Conservation (phyloP, 139 green algal genomes). For the Coccomyxa sp. region DNA sequence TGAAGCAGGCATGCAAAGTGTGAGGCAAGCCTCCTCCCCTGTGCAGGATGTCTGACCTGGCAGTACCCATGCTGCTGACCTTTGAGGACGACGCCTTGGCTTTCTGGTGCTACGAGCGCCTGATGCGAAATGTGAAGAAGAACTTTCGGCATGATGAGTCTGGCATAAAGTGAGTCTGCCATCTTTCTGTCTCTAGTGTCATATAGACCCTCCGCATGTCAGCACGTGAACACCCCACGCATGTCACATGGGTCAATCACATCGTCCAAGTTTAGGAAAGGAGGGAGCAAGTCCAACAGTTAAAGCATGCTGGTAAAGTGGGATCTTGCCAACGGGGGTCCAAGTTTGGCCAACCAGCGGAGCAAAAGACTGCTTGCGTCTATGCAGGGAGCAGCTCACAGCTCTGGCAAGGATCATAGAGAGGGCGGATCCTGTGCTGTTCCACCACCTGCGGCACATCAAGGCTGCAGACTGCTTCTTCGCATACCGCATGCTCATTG, state of each 20-base stretch:
- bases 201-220: neutral
- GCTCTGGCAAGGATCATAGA: slow-evolving; percentile 46
- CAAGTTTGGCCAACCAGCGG: neutral
- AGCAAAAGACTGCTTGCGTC: neutral
- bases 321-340: no score
- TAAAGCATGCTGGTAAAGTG: neutral
- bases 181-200: no score
- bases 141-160: slow-evolving; percentile 72
- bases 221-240: no score
- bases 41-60: slow-evolving; percentile 81
- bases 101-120: slow-evolving; percentile 77
- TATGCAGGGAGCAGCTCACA: slow-evolving; percentile 40
- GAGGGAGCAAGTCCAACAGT: neutral
- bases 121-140: slow-evolving; percentile 65
- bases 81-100: slow-evolving; percentile 76
- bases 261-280: neutral
- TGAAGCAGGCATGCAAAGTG: no score
- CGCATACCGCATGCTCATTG: slow-evolving; percentile 78
- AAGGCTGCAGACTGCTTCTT: slow-evolving; percentile 73
- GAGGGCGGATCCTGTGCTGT: slow-evolving; percentile 41
- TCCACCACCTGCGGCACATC: slow-evolving; percentile 37
- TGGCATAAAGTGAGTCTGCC: slow-evolving; percentile 52
- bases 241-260: no score
- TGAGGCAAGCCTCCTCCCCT: no score
- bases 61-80: slow-evolving; percentile 75